These are phyloP conservation scores for Lactifluus hygrophoroides DNA, from an alignment of 768 basidiomycete genomes.

Conservation along the genomic window DNA sequence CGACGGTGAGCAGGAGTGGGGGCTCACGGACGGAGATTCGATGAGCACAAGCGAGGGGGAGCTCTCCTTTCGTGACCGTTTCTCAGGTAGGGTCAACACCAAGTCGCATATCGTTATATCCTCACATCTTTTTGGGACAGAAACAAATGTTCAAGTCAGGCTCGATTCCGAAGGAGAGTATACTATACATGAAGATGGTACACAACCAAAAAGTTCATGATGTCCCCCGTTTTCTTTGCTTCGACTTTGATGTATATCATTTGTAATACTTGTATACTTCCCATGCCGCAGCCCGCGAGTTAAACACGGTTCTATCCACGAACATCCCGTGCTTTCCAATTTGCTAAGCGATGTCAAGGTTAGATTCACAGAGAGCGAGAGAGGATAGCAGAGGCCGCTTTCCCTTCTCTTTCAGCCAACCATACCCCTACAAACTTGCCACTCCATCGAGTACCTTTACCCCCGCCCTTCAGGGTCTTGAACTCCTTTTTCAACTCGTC, in stretches of 20 bases:
- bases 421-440: slow-evolving; percentile 64
- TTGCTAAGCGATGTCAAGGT: background rate
- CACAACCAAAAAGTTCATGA: slow-evolving; percentile 3
- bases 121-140: background rate
- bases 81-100: slow-evolving; percentile 1
- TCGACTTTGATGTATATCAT: slow-evolving; percentile 8
- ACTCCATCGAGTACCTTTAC: slow-evolving; percentile 69
- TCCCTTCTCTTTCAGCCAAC: slow-evolving; percentile 41
- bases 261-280: slow-evolving; percentile 5
- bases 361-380: background rate
- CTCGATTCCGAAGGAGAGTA: slow-evolving; percentile 20
- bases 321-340: background rate
- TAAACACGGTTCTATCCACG: slow-evolving; percentile 3
- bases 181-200: slow-evolving; percentile 11
- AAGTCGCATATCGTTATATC: too few species aligned
- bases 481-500: slow-evolving; percentile 49
- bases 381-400: slow-evolving; percentile 23
- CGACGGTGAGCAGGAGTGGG: slow-evolving; percentile 14
- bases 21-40: slow-evolving; percentile 19
- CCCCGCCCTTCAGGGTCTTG: slow-evolving; percentile 60
- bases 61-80: slow-evolving; percentile 8
- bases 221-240: background rate
- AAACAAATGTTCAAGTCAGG: slow-evolving; percentile 14
- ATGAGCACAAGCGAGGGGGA: slow-evolving; percentile 21
- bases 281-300: background rate